Percentiles rank a stretch among this genome's conserved stretches.
Conservation (phyloP, 2,329 filamentous ascomycete genomes). For the Hyphodiscus sp. region DNA sequence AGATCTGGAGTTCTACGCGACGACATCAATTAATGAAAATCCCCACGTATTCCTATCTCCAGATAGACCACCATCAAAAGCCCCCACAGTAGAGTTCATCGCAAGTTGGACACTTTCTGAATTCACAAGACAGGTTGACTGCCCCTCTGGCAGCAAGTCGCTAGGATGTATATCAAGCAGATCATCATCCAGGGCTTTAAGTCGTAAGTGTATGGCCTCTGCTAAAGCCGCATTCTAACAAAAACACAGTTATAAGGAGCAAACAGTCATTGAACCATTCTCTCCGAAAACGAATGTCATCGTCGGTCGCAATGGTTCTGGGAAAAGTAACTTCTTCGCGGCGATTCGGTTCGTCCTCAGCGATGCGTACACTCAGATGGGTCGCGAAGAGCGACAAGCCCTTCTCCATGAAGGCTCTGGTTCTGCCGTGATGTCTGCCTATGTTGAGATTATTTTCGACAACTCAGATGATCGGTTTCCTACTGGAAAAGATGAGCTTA, state of each 20-base stretch:
- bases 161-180: conserved; percentile 94
- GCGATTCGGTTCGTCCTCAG: conserved; percentile 97
- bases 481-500: conserved; percentile 83
- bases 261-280: conserved; percentile 97
- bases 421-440: conserved; percentile 98
- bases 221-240: conserved; percentile 7
- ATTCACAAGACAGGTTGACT: not conserved
- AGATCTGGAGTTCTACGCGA: not conserved
- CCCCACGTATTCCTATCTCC: not conserved
- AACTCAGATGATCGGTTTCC: conserved; percentile 95
- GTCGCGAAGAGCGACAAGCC: conserved; percentile 89
- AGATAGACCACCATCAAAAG: not conserved
- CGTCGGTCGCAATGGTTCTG: conserved; percentile 96
- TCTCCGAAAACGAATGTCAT: conserved; percentile 97
- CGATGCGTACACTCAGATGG: conserved; percentile 95
- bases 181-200: conserved; percentile 99
- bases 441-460: conserved; percentile 98
- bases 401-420: conserved; percentile 97
- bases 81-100: not conserved
- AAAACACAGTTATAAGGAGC: conserved; percentile 84
- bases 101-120: conserved; percentile 1
- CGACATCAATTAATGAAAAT: not conserved
- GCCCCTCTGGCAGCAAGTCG: conserved; percentile 15
- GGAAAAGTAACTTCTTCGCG: conserved; percentile 99
- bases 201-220: conserved; percentile 51